Percentiles rank a stretch among this genome's conserved stretches.
These are phyloP conservation scores for Epithemia pelagica DNA, from an alignment of 108 stramenopile genomes.

Conservation along the genomic window DNA sequence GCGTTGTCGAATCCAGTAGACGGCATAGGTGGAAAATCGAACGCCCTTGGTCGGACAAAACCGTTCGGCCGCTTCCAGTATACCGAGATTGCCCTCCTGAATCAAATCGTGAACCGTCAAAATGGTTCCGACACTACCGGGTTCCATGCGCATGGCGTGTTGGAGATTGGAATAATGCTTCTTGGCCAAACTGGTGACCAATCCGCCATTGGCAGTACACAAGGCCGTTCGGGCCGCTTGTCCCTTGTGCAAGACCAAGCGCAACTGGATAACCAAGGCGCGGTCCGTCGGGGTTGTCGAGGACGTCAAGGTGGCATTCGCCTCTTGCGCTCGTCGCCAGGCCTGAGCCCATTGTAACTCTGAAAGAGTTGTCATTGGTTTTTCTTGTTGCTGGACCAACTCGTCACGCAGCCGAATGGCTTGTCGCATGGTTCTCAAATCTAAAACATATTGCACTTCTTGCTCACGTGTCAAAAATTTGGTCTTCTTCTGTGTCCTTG, in stretches of 20 bases:
- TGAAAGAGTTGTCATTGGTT: background rate
- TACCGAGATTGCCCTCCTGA: conserved; percentile 89
- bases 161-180: conserved; percentile 45
- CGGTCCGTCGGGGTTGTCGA: background rate
- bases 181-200: conserved; percentile 70
- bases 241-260: conserved; percentile 42
- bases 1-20: conserved; percentile 90
- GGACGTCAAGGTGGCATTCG: background rate
- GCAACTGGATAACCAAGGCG: conserved; percentile 19
- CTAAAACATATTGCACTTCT: background rate
- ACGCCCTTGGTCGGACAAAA: conserved; percentile 82
- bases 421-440: background rate
- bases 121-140: conserved; percentile 51
- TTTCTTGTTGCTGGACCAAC: background rate
- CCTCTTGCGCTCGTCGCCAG: background rate
- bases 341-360: background rate
- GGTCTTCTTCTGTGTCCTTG: background rate
- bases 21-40: conserved; percentile 88
- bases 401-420: background rate
- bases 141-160: conserved; percentile 19
- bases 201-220: conserved; percentile 64
- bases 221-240: conserved; percentile 55
- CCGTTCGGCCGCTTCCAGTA: conserved; percentile 90
- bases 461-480: conserved; percentile 2
- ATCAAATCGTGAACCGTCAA: conserved; percentile 79